phyloP scores from a whole-genome alignment of 345 rosid species.

The Gossypium australe region DNA sequence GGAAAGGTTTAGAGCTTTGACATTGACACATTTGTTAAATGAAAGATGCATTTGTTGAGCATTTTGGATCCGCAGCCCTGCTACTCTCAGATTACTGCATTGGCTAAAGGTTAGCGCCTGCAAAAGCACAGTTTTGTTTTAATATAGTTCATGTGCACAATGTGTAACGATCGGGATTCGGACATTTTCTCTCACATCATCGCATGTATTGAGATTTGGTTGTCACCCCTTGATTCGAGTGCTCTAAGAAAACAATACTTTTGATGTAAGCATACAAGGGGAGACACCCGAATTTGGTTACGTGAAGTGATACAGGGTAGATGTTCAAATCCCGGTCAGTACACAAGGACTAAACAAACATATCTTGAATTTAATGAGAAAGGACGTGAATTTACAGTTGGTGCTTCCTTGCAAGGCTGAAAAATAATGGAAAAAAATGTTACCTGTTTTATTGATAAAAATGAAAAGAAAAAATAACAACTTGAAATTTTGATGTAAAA shows the following conservation, averaged over 20 bases:
- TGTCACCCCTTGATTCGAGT: not conserved
- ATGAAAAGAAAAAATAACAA: not conserved
- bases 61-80: slow-evolving; percentile 52
- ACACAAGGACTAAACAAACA: not conserved
- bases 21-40: slow-evolving; percentile 51
- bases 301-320: not conserved
- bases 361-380: not conserved
- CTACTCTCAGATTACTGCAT: slow-evolving; percentile 55
- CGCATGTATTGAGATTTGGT: not conserved
- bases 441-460: not conserved
- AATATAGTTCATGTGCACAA: not conserved
- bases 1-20: slow-evolving; percentile 40
- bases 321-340: no score
- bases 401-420: slow-evolving; percentile 81
- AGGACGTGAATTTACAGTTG: slow-evolving; percentile 54
- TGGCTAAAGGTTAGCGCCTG: slow-evolving; percentile 72
- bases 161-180: not conserved
- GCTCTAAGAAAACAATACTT: not conserved
- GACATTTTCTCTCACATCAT: not conserved
- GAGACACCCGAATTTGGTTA: not conserved
- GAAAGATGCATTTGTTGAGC: slow-evolving; percentile 82
- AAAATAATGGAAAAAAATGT: not conserved
- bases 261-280: not conserved
- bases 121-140: not conserved
- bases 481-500: not conserved